Conservation (phyloP, 306 rosid genomes). For the Trifolium fragiferum region DNA sequence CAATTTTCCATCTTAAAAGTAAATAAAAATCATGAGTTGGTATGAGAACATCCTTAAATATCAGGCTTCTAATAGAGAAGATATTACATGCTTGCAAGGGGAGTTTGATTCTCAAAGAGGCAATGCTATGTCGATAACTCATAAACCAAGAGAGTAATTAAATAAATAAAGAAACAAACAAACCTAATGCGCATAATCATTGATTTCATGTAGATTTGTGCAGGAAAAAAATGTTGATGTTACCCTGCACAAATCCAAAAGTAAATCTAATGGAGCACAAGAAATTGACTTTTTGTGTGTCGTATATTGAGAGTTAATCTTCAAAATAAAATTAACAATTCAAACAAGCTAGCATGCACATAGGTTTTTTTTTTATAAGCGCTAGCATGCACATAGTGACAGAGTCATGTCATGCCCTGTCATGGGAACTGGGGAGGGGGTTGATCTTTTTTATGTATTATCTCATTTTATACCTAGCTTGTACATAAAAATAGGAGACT, state of each 20-base stretch:
- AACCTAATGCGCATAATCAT: conserved; percentile 17
- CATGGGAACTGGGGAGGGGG: neutral
- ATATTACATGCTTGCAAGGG: conserved; percentile 18
- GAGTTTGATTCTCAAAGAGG: neutral
- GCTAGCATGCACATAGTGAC: neutral
- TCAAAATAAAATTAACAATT: conserved; percentile 3
- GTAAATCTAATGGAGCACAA: conserved; percentile 22
- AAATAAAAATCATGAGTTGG: conserved; percentile 32
- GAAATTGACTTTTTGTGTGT: conserved; percentile 1
- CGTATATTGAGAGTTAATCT: neutral
- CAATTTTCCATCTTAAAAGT: conserved; percentile 22
- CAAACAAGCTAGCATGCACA: neutral
- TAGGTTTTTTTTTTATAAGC: too few relatives aligned
- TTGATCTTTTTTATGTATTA: neutral
- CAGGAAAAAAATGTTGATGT: conserved; percentile 18
- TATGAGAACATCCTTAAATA: conserved; percentile 23
- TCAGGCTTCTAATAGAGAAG: conserved; percentile 12
- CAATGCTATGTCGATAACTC: conserved; percentile 3
- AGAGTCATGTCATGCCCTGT: neutral
- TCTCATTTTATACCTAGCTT: conserved; percentile 21
- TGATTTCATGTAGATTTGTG: conserved; percentile 27
- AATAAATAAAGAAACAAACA: neutral
- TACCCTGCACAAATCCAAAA: neutral
- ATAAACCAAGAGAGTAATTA: neutral
- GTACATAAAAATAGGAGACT: conserved; percentile 15